These are phyloP conservation scores for Podaxis sp. DNA, from an alignment of 768 basidiomycete species.

Conservation along the genomic window DNA sequence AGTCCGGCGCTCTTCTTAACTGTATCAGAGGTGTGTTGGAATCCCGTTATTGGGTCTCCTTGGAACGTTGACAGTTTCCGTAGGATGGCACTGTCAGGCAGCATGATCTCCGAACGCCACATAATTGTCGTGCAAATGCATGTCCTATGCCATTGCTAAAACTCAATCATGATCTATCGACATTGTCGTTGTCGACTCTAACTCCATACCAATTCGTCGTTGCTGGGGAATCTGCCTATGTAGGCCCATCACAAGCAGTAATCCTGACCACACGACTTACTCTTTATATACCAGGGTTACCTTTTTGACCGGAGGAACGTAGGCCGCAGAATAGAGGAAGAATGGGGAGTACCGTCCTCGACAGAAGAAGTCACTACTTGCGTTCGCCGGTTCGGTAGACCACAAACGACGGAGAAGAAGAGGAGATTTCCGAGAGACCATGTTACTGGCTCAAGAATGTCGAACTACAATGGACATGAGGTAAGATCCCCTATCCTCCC, in stretches of 20 bases:
- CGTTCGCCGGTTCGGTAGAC: constrained; percentile 75
- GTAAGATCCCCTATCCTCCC: constrained; percentile 34
- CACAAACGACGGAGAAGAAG: constrained; percentile 27
- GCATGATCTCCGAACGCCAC: constrained; percentile 75
- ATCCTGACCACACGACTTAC: background rate
- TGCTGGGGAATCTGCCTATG: constrained; percentile 77
- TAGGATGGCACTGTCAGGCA: constrained; percentile 88
- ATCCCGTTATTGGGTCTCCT: background rate
- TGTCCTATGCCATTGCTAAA: constrained; percentile 77
- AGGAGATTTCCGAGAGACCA: constrained; percentile 46
- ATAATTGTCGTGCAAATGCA: constrained; percentile 53
- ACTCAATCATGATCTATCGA: constrained; percentile 64
- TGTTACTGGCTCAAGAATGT: constrained; percentile 77
- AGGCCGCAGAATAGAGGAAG: constrained; percentile 56
- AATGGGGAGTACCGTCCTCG: constrained; percentile 62
- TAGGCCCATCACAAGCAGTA: constrained; percentile 33
- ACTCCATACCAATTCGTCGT: constrained; percentile 86
- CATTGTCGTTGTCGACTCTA: constrained; percentile 72
- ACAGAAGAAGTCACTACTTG: constrained; percentile 66
- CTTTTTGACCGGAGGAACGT: constrained; percentile 82
- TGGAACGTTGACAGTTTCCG: constrained; percentile 1
- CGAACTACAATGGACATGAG: constrained; percentile 71
- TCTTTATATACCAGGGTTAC: constrained; percentile 52
- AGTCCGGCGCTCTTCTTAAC: constrained; percentile 76
- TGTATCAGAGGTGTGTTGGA: constrained; percentile 63